Evolutionary conservation across 2,329 filamentous ascomycete genomes (phyloP).

Genomic region (Calonectria hongkongensis): DNA sequence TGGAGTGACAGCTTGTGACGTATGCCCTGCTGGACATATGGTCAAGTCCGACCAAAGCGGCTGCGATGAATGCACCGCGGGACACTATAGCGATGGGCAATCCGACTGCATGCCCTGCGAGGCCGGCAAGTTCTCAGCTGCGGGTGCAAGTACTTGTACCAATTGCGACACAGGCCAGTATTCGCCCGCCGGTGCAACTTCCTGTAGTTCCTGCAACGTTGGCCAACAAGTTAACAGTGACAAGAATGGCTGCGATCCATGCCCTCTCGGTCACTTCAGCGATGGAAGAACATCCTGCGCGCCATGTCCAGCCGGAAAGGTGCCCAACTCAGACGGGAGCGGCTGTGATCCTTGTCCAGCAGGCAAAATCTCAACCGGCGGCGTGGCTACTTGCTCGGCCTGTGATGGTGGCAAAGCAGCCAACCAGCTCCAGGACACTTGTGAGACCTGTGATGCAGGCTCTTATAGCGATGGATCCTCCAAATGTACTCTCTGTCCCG

Average conservation of each 20-base stretch:
- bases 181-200: not conserved
- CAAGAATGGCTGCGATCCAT: not conserved
- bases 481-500: not conserved
- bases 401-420: not conserved
- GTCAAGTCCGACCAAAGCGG: not conserved
- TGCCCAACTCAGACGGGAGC: not conserved
- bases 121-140: not conserved
- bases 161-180: not conserved
- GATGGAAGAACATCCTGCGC: not conserved
- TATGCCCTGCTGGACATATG: not conserved
- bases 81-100: not conserved
- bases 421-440: not conserved
- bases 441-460: not conserved
- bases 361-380: slow-evolving; percentile 1
- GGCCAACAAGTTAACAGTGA: not conserved
- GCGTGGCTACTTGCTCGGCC: not conserved
- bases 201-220: not conserved
- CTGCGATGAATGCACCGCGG: not conserved
- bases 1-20: not conserved
- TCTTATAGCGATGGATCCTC: not conserved
- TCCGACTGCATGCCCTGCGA: not conserved
- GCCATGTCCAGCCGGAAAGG: not conserved
- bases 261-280: not conserved
- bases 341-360: not conserved
- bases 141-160: not conserved